These are phyloP conservation scores for Eudorina sp. DNA, from an alignment of 139 green algal species.

Conservation along the genomic window DNA sequence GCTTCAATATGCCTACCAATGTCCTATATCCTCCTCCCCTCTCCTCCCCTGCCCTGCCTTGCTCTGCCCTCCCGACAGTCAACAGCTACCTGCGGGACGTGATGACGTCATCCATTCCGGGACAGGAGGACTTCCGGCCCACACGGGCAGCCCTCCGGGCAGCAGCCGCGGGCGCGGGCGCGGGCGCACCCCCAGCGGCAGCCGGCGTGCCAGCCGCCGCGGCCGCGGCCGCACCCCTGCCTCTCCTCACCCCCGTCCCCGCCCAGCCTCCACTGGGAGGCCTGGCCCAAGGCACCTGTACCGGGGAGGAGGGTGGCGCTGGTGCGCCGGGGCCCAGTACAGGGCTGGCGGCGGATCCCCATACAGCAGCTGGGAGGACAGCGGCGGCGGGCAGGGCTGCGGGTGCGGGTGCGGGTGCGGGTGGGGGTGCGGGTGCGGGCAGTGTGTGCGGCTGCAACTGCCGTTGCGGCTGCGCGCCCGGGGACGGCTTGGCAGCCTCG, in stretches of 20 bases:
- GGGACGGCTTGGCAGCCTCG: too few species aligned
- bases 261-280: too few species aligned
- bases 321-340: too few species aligned
- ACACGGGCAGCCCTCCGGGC: neutral
- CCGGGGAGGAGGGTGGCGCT: too few species aligned
- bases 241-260: neutral
- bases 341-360: too few species aligned
- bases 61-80: slow-evolving; percentile 19
- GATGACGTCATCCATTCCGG: slow-evolving; percentile 14
- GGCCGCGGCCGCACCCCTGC: neutral
- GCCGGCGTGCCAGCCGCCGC: neutral
- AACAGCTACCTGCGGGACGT: slow-evolving; percentile 60
- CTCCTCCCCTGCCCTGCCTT: neutral
- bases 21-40: neutral
- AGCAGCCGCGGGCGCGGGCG: neutral
- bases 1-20: neutral
- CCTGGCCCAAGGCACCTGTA: too few species aligned
- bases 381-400: too few species aligned
- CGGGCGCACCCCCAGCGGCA: slow-evolving; percentile 6
- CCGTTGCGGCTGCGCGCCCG: too few species aligned
- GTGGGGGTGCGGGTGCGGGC: too few species aligned
- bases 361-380: too few species aligned
- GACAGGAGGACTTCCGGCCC: slow-evolving; percentile 48
- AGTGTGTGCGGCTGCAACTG: too few species aligned
- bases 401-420: too few species aligned